Evolutionary conservation across 2,329 filamentous ascomycete species (phyloP).

Genomic region (Sclerotinia minor): DNA sequence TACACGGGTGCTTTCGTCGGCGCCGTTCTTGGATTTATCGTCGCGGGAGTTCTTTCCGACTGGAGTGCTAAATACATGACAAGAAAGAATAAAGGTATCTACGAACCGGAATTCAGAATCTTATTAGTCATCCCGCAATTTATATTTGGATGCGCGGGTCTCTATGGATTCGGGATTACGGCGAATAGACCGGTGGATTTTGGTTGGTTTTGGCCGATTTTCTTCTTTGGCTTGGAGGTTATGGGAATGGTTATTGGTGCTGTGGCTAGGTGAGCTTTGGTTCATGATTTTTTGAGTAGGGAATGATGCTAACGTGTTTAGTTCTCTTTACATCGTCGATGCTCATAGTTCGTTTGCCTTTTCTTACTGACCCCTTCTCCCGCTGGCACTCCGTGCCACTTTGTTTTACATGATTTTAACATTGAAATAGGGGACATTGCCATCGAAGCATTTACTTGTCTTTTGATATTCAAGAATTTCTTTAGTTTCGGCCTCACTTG

Average conservation of each 20-base stretch:
- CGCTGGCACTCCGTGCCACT: too few relatives aligned
- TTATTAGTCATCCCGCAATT: constrained; percentile 80
- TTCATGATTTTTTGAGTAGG: not conserved
- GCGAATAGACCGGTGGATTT: constrained; percentile 63
- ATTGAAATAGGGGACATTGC: constrained; percentile 66
- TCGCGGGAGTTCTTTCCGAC: constrained; percentile 76
- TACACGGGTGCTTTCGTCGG: constrained; percentile 86
- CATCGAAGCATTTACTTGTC: constrained; percentile 84
- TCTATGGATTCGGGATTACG: constrained; percentile 83
- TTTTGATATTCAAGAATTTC: constrained; percentile 92
- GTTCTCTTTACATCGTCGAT: constrained; percentile 78
- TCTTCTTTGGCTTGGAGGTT: constrained; percentile 84
- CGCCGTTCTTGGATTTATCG: constrained; percentile 71
- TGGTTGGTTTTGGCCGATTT: constrained; percentile 67
- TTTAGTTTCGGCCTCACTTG: constrained; percentile 86
- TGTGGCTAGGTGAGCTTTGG: constrained; percentile 63
- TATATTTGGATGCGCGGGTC: constrained; percentile 71
- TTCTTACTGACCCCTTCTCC: not conserved
- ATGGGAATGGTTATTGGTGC: constrained; percentile 91
- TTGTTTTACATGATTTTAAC: not conserved
- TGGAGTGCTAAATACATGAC: constrained; percentile 70
- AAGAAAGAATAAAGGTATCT: constrained; percentile 72
- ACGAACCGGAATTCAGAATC: constrained; percentile 90
- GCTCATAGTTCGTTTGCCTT: constrained; percentile 68
- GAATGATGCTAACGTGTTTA: not conserved